phyloP scores from a whole-genome alignment of 148 eudicot species.

The Cornus florida region DNA sequence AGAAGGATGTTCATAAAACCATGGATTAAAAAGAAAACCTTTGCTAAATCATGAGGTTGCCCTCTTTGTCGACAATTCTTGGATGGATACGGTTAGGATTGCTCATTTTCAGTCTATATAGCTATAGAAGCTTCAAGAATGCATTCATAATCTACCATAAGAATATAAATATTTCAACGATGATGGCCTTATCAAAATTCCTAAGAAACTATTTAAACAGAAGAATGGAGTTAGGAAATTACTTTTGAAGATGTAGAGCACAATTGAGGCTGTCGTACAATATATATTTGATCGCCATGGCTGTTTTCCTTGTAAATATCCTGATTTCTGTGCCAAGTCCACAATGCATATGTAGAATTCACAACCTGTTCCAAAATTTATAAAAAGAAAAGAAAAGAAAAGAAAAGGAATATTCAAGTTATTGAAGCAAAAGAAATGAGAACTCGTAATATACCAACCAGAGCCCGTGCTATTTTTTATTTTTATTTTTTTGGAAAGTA shows the following conservation, averaged over 20 bases:
- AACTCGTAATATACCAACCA: neutral
- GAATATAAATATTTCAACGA: neutral
- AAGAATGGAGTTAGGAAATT: slow-evolving; percentile 14
- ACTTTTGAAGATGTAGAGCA: slow-evolving; percentile 47
- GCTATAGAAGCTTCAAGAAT: neutral
- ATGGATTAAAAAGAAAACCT: too few species aligned
- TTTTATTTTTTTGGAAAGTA: too few species aligned
- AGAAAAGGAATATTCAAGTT: neutral
- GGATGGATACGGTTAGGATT: too few species aligned
- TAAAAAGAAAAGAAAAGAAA: neutral
- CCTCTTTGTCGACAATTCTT: too few species aligned
- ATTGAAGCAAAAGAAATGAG: neutral
- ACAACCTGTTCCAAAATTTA: slow-evolving; percentile 42
- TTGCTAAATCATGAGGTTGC: too few species aligned
- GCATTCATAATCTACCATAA: neutral
- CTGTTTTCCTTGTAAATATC: slow-evolving; percentile 55
- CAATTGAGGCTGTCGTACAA: slow-evolving; percentile 72
- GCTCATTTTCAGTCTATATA: too few species aligned
- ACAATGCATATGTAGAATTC: slow-evolving; percentile 85
- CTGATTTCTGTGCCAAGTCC: slow-evolving; percentile 98
- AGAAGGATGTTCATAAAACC: too few species aligned
- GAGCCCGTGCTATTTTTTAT: too few species aligned
- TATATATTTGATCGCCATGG: slow-evolving; percentile 81
- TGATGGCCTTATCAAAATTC: neutral
- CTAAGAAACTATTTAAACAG: neutral